Evolutionary conservation across 2,329 filamentous ascomycete genomes (phyloP), one percentile per base, ranked within the genome.

Genomic region (Cordyceps cateniannulata): DNA sequence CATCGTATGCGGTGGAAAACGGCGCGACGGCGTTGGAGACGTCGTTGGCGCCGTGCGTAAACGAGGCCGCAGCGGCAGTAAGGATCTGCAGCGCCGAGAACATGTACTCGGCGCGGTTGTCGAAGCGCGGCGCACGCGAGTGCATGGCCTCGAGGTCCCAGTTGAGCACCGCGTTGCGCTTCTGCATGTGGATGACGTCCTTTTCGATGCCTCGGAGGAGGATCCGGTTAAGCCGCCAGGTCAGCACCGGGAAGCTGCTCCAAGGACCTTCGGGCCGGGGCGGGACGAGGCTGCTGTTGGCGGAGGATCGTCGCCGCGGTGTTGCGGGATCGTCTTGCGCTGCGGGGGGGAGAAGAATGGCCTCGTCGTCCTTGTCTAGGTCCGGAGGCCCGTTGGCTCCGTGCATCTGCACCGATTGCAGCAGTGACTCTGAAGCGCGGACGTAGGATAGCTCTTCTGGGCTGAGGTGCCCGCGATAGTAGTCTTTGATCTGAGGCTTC

Each of bases 21-120:
- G 80, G 81, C 25, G 78, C 78, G 52, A 79, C 75, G 44, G 78
- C 76, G 67, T 83, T 84, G 60, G 77, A 74, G 24, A 84, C 79
- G 64, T 84, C 81, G 69, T 84, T 83, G 60, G 80, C 79, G 61
- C 81, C 81, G 71, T 84, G 81, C 1, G 81, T 79, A 64, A 84
- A 83, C 8, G 79, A 81, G 18, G 80, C 79, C 22, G 81, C 80
- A 63, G 79, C 79, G 12, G 81, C 81, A n/a, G 80, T 79, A 12
- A 79, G 64, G 59, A 81, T 69, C 63, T 80, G 78, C 38, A 79
- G 72, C 59, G 77, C 76, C 18, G 77, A 79, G 67, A 79, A 82
- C 63, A 79, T 72, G 69, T 81, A 75, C 67, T 82, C 79, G 62
- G 77, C 77, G 52, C 80, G 76, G 69, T 84, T 83, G 67, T 81